A percentile compares a stretch with the other conserved stretches of the same genome.
These are phyloP conservation scores for Phytopythium mirpurense DNA, from an alignment of 352 stramenopile genomes.

Conservation along the genomic window DNA sequence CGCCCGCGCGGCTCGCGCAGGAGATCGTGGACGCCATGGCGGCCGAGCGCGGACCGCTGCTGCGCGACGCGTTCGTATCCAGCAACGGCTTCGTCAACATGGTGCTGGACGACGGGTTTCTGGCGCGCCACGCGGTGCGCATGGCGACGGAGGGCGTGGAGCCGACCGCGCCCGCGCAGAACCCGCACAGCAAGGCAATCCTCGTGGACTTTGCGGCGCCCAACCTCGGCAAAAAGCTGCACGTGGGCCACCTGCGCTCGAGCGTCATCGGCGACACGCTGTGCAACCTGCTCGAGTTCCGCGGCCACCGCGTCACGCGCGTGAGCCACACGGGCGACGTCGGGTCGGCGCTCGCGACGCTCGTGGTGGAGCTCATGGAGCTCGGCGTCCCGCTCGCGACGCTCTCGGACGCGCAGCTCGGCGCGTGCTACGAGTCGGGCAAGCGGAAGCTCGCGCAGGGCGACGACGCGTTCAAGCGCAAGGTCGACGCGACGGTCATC, in stretches of 20 bases:
- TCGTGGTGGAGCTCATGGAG: slow-evolving; percentile 68
- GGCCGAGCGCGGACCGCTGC: slow-evolving; percentile 3
- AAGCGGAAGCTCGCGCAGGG: slow-evolving; percentile 32
- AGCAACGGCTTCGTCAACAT: slow-evolving; percentile 79
- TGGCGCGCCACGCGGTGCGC: slow-evolving; percentile 47
- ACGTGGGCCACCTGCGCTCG: slow-evolving; percentile 78
- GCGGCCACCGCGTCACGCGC: slow-evolving; percentile 57
- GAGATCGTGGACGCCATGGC: slow-evolving; percentile 21
- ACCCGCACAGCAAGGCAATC: slow-evolving; percentile 30
- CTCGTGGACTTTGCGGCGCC: slow-evolving; percentile 81
- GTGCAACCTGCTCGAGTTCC: slow-evolving; percentile 78
- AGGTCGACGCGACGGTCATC: slow-evolving; percentile 64
- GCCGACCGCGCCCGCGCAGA: slow-evolving; percentile 13
- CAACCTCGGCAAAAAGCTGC: slow-evolving; percentile 84
- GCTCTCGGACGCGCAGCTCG: slow-evolving; percentile 55
- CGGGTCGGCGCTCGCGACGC: slow-evolving; percentile 68
- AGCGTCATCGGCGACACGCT: slow-evolving; percentile 79
- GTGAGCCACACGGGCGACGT: slow-evolving; percentile 80
- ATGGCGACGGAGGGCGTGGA: slow-evolving; percentile 55
- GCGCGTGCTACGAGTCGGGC: slow-evolving; percentile 62
- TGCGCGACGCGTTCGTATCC: slow-evolving; percentile 50
- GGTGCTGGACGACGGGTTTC: slow-evolving; percentile 58
- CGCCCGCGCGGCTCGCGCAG: slow-evolving; percentile 35
- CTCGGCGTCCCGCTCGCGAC: slow-evolving; percentile 35
- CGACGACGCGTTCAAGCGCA: slow-evolving; percentile 48